Conservation (phyloP, 306 rosid genomes). For the Herpetospermum pedunculosum region DNA sequence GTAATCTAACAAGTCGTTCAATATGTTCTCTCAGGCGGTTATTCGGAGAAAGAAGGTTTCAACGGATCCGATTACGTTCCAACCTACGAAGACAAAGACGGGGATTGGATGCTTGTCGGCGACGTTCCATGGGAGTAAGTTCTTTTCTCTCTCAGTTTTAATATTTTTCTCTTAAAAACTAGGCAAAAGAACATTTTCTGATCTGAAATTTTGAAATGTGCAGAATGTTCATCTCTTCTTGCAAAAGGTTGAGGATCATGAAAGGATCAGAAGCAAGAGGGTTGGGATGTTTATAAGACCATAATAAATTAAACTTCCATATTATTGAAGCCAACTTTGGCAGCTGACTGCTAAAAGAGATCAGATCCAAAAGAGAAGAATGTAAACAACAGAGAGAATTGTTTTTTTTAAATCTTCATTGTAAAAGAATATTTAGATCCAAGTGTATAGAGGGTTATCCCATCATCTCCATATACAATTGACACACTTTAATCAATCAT, state of each 20-base stretch:
- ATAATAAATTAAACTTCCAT: neutral
- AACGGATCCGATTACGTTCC: conserved; percentile 8
- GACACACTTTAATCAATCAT: neutral
- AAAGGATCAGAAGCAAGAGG: conserved; percentile 18
- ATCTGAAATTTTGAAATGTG: neutral
- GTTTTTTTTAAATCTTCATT: neutral
- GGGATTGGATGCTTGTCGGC: conserved; percentile 15
- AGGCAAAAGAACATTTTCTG: neutral
- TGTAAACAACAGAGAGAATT: neutral
- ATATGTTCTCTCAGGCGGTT: conserved; percentile 30
- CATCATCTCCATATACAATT: neutral
- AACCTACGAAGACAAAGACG: conserved; percentile 16
- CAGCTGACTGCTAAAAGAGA: no score
- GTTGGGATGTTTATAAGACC: conserved; percentile 4
- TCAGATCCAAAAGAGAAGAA: neutral
- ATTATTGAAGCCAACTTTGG: no score
- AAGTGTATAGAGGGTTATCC: neutral
- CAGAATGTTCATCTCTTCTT: conserved; percentile 14
- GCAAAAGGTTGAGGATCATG: conserved; percentile 16
- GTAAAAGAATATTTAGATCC: neutral
- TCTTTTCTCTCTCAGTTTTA: neutral
- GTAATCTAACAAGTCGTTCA: neutral
- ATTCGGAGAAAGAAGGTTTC: conserved; percentile 30
- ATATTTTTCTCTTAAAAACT: neutral
- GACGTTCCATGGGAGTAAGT: conserved; percentile 21